Conservation (phyloP, 106 monocot species). For the Apostasia shenzhenica region DNA sequence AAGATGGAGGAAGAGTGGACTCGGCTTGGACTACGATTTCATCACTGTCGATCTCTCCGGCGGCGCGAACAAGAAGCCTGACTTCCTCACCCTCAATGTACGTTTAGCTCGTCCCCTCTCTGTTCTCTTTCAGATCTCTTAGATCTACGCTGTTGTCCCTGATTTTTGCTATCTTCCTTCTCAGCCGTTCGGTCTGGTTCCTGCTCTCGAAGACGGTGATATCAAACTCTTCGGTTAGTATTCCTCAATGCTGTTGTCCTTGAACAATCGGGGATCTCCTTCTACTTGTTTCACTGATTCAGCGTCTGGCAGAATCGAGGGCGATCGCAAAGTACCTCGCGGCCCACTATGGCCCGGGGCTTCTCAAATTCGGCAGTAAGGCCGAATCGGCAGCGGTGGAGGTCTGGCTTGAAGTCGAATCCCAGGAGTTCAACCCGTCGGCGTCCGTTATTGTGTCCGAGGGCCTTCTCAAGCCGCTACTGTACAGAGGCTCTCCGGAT, state of each 20-base stretch:
- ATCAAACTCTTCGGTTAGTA: conserved; percentile 27
- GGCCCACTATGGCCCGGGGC: conserved; percentile 23
- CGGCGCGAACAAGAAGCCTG: conserved; percentile 49
- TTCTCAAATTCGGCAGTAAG: conserved; percentile 15
- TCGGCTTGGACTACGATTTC: conserved; percentile 39
- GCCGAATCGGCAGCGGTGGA: conserved; percentile 24
- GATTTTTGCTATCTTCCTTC: neutral
- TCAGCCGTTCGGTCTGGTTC: conserved; percentile 56
- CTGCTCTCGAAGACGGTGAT: conserved; percentile 42
- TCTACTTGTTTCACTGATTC: neutral
- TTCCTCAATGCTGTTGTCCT: neutral
- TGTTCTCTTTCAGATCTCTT: neutral
- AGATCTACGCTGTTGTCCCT: neutral
- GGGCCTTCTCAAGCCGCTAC: conserved; percentile 12
- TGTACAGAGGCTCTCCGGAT: conserved; percentile 16
- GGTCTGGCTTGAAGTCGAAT: conserved; percentile 39
- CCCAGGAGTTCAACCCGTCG: conserved; percentile 31
- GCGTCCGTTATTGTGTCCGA: conserved; percentile 15
- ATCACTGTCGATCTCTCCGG: conserved; percentile 26
- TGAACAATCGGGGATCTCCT: no score
- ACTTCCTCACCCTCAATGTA: conserved; percentile 59
- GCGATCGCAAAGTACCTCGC: conserved; percentile 41
- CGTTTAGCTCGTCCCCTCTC: neutral
- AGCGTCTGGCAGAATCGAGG: conserved; percentile 25
- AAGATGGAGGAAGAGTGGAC: no score